Percentiles rank a stretch among this genome's conserved stretches.
Conservation (phyloP, 179 eudicot genomes). For the Silene vulgaris region DNA sequence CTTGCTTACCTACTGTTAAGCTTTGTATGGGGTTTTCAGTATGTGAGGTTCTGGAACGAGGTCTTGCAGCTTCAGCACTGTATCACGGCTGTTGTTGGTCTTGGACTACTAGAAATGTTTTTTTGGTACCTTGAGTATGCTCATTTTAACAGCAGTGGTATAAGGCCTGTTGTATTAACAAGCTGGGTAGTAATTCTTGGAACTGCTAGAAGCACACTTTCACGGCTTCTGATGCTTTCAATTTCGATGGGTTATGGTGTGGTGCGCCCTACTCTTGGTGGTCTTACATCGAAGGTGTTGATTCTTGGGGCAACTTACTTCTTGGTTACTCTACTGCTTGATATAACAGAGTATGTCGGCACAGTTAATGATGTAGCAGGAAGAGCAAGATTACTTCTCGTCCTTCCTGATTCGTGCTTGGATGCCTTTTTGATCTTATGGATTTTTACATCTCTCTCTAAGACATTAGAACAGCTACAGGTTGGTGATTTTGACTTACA, state of each 20-base stretch:
- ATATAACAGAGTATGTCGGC: conserved; percentile 85
- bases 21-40: conserved; percentile 70
- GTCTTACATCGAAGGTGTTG: conserved; percentile 82
- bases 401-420: conserved; percentile 79
- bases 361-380: conserved; percentile 86
- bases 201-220: conserved; percentile 72
- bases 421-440: conserved; percentile 87
- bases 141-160: conserved; percentile 73
- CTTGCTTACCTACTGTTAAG: conserved; percentile 63
- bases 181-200: conserved; percentile 90
- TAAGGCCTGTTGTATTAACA: conserved; percentile 74
- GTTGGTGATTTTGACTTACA: conserved; percentile 29
- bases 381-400: conserved; percentile 72
- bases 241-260: conserved; percentile 98
- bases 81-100: conserved; percentile 66
- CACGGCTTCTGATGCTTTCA: conserved; percentile 79
- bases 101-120: conserved; percentile 78
- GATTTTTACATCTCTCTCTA: conserved; percentile 96
- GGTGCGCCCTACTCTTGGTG: conserved; percentile 98
- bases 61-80: conserved; percentile 87
- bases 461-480: conserved; percentile 93
- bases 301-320: conserved; percentile 85
- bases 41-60: conserved; percentile 74
- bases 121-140: conserved; percentile 94
- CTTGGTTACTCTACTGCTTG: conserved; percentile 76